Evolutionary conservation across 495 filamentous ascomycete species (phyloP).

Genomic region (Hypoxylon cercidicola): DNA sequence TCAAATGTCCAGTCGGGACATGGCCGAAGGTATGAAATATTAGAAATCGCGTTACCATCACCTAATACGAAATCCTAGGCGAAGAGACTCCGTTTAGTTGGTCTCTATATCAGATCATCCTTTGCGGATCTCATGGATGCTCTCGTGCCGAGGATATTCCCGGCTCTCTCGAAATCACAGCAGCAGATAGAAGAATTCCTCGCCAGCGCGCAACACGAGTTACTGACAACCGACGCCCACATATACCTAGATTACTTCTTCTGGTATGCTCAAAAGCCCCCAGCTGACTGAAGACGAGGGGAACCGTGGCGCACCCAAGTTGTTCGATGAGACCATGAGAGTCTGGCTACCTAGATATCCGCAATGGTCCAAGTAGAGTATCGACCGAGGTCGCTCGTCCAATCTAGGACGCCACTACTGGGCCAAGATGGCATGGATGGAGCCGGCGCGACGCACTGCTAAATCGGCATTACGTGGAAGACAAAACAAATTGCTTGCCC

Average conservation of each 20-base stretch:
- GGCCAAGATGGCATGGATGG: no score
- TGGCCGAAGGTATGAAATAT: conserved; percentile 57
- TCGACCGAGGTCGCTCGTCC: no score
- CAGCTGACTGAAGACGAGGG: not conserved
- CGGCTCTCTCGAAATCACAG: conserved; percentile 49
- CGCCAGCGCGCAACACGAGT: conserved; percentile 41
- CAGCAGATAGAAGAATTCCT: conserved; percentile 46
- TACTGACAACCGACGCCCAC: conserved; percentile 46
- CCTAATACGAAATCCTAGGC: conserved; percentile 36
- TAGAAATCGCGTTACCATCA: conserved; percentile 30
- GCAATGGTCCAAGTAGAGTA: no score
- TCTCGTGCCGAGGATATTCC: conserved; percentile 60
- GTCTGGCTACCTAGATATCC: no score
- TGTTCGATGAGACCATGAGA: no score
- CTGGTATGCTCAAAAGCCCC: conserved; percentile 52
- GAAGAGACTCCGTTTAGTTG: conserved; percentile 64
- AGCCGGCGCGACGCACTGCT: no score
- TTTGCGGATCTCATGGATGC: conserved; percentile 61
- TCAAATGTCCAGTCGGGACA: conserved; percentile 65
- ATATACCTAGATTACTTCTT: conserved; percentile 54
- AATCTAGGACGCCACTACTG: no score
- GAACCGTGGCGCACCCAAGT: not conserved
- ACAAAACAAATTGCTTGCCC: no score
- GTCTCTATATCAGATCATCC: conserved; percentile 59
- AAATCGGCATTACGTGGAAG: no score